Evolutionary conservation across 352 stramenopile species (phyloP), one percentile per base, ranked within the genome.

Genomic region (Saprolegnia diclina): DNA sequence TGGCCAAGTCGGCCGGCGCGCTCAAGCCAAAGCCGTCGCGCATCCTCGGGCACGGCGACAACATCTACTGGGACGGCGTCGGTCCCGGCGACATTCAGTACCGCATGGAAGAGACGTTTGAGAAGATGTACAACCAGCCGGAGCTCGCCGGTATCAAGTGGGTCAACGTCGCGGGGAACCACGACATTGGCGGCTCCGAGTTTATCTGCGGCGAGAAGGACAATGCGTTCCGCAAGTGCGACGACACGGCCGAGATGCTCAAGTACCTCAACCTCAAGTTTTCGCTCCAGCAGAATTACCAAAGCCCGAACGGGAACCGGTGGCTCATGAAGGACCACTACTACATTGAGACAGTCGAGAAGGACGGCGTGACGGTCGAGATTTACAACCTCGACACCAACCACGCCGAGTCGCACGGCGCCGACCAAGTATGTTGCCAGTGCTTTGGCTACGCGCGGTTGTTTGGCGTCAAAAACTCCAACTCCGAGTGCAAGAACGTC

Each of bases 311-410:
- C 72, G 73, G 71, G 48, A 75, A 90, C 68, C 83, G 83, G 19
- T 94, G 85, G 85, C 77, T 89, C 74, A 72, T 94, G 11, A 77
- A 77, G 21, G 86, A 92, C 73, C 86, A 94, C 73, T 92, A 92
- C 78, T 94, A 92, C 73, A 79, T 91, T 21, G 82, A 94, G 69
- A 82, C 73, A 5, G 77, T 92, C 10, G 78, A 92, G 73, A 79
- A 82, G 73, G 80, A 87, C 72, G 83, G 79, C 44, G 84, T 94
- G 24, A 89, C 82, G 42, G 87, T 94, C 3, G 87, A 94, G 44
- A 91, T 94, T 44, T 93, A 92, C 69, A 94, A 92, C 72, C 72
- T 94, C 46, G 87, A 94, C 64, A 94, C 86, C 16, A 94, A 94
- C 78, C 79, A 81, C 45, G 87, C 87, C 7, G 85, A 92, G 64